Evolutionary conservation across 2,329 filamentous ascomycete genomes (phyloP), one percentile per base, ranked within the genome.

Genomic region (Colletotrichum brevisporum): DNA sequence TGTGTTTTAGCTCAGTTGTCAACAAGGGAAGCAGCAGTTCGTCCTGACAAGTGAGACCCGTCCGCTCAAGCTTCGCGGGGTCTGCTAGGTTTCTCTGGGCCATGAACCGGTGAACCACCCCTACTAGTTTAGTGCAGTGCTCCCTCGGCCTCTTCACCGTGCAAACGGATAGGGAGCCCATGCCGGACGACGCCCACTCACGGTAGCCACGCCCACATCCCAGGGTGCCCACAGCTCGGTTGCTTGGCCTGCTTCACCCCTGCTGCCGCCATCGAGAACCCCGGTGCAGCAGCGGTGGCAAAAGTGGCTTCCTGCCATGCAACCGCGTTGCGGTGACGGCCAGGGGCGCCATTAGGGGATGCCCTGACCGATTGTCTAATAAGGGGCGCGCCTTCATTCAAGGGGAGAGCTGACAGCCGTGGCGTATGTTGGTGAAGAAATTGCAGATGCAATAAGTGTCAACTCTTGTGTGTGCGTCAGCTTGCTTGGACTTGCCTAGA

Each of bases 31-130:
- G 52, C 57, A 54, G 61, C 48, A 48, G 57, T 68, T 68, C 45
- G 39, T 62, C 63, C 45, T 36, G 63, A 67, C 36, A 43, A 45
- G 21, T 47, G 63, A 70, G 67, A 63, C 58, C 57, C 56, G 26
- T 53, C 63, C 54, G 67, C 52, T 67, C 67, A 70, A 70, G 63
- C 67, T 68, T 63, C 67, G 67, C 48, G 67, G 67, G 67, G 67
- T 54, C 58, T 63, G 63, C 67, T 57, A 68, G 63, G 57, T 63
- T 68, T 54, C 56, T 54, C 27, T 60, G 58, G 67, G 63, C 63
- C 67, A 58, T 13, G 15, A 41, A 43, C 61, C 58, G 54, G 52
- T 47, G 67, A 63, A 62, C 45, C 15, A 27, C 54, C 67, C 48
- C 55, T 60, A 43, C 55, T 60, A 43, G 56, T 27, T 55, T 55